Percentiles rank a stretch among this genome's conserved stretches.
phyloP scores from a whole-genome alignment of 345 rosid genomes.

The Melaleuca quinquenervia region DNA sequence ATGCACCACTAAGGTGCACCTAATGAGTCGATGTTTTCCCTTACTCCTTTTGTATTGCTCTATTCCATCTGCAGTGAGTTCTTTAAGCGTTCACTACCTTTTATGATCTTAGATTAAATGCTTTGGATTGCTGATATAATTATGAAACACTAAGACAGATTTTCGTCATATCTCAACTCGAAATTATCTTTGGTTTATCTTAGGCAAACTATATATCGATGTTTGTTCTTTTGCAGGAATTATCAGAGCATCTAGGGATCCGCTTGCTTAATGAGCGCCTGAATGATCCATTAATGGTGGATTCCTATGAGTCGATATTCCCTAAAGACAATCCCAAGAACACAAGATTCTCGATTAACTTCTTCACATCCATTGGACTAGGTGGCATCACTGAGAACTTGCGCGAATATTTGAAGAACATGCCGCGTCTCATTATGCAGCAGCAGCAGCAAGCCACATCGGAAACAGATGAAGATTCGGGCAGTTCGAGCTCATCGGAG shows the following conservation, averaged over 20 bases:
- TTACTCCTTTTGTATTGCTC: background rate
- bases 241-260: conserved; percentile 87
- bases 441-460: conserved; percentile 43
- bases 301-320: conserved; percentile 36
- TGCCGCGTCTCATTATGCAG: conserved; percentile 94
- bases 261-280: conserved; percentile 23
- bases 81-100: background rate
- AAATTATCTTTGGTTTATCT: background rate
- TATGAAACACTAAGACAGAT: background rate
- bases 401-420: conserved; percentile 83
- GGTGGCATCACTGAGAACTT: conserved; percentile 95
- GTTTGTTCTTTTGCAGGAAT: conserved; percentile 44
- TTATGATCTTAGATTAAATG: background rate
- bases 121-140: background rate
- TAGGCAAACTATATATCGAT: background rate
- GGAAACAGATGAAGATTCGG: conserved; percentile 23
- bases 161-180: background rate
- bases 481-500: conserved; percentile 28
- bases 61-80: background rate
- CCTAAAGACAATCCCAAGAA: conserved; percentile 92
- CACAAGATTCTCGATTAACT: conserved; percentile 79
- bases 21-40: background rate
- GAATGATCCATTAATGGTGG: background rate
- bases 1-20: background rate
- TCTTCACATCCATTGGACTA: conserved; percentile 91